Conservation (phyloP, 805 yeast species). For the Saccharomyces jurei region DNA sequence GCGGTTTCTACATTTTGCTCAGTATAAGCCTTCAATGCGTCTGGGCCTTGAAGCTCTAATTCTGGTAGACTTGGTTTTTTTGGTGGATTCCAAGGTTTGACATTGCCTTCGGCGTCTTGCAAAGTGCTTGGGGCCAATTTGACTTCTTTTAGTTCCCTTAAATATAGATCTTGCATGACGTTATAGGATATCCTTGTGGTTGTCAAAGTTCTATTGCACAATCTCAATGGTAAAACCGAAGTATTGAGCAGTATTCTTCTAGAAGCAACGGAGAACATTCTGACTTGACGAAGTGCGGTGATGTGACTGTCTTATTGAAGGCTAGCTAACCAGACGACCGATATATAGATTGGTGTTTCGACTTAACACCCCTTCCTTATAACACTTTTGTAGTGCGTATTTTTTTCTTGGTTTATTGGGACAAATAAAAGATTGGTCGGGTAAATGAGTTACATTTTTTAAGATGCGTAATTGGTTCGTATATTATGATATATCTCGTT, state of each 20-base stretch:
- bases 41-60: slow-evolving; percentile 58
- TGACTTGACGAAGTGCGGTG: not conserved
- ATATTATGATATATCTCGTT: not conserved
- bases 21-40: slow-evolving; percentile 61
- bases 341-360: not conserved
- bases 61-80: slow-evolving; percentile 68
- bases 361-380: not conserved
- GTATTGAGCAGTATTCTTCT: not conserved
- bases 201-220: slow-evolving; percentile 19
- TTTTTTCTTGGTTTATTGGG: not conserved
- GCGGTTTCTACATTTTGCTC: slow-evolving; percentile 67
- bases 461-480: not conserved
- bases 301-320: not conserved
- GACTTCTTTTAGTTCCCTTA: slow-evolving; percentile 75
- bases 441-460: not conserved
- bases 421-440: not conserved
- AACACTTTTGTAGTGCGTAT: not conserved
- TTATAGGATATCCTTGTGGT: slow-evolving; percentile 34
- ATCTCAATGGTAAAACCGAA: not conserved
- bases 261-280: not conserved
- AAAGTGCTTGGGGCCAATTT: slow-evolving; percentile 73
- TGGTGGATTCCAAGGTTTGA: slow-evolving; percentile 79
- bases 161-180: slow-evolving; percentile 73
- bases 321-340: not conserved
- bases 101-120: slow-evolving; percentile 68